These are phyloP conservation scores for Laburnicola sp. DNA, from an alignment of 2,329 filamentous ascomycete species.

Conservation along the genomic window DNA sequence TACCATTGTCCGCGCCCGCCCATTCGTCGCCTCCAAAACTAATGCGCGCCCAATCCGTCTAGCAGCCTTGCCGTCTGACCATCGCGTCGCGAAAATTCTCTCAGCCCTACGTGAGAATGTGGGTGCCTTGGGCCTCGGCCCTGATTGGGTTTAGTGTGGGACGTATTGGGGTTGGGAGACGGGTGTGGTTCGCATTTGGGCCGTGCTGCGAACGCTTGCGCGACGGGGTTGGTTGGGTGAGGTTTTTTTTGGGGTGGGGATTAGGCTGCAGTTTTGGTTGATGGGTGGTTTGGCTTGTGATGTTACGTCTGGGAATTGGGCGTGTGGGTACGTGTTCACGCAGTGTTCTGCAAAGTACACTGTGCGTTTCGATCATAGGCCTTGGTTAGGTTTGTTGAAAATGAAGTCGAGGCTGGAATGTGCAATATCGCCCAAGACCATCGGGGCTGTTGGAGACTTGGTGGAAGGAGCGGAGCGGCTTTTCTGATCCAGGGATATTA, in stretches of 20 bases:
- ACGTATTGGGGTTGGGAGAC: background rate
- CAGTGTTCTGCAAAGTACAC: no score
- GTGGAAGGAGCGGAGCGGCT: no score
- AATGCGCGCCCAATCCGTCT: background rate
- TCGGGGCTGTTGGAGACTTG: no score
- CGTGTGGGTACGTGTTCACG: no score
- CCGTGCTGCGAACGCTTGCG: constrained; percentile 4
- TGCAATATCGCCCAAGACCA: no score
- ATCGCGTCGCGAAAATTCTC: constrained; percentile 13
- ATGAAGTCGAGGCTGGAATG: no score
- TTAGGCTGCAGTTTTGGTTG: background rate
- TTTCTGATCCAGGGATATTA: no score
- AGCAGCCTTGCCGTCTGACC: constrained; percentile 13
- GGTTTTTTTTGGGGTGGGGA: no score
- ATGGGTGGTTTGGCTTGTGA: background rate
- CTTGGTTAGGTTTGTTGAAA: no score
- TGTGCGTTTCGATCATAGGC: no score
- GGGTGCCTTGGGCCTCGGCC: constrained; percentile 13
- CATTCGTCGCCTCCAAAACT: constrained; percentile 11
- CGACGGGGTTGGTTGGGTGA: no score
- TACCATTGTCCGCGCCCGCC: background rate
- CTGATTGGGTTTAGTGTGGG: constrained; percentile 5
- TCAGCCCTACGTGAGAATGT: constrained; percentile 4
- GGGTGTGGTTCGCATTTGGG: constrained; percentile 4
- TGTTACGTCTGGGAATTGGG: background rate